A percentile compares a stretch with the other conserved stretches of the same genome.
Evolutionary conservation across 1,139 yeast genomes (phyloP).

Genomic region (Hyphopichia fennica): DNA sequence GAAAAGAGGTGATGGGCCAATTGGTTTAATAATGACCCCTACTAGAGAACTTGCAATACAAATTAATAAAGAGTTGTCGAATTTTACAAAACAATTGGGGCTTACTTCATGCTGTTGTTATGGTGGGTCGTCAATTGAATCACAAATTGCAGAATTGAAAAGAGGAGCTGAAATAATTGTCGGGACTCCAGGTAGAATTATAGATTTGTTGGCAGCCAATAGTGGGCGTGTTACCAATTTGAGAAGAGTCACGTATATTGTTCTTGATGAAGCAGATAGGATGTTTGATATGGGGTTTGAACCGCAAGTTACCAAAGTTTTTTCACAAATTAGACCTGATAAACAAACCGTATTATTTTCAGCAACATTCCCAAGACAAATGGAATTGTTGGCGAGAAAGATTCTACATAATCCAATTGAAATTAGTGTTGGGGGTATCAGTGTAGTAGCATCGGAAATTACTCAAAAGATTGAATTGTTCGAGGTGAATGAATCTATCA

Average conservation of each 20-base stretch:
- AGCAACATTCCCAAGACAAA: constrained; percentile 86
- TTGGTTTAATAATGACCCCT: constrained; percentile 82
- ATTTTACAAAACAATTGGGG: constrained; percentile 53
- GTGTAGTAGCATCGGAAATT: constrained; percentile 82
- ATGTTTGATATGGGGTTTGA: constrained; percentile 98
- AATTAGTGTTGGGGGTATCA: constrained; percentile 78
- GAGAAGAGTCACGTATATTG: constrained; percentile 71
- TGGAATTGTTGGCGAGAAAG: constrained; percentile 73
- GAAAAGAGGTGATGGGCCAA: constrained; percentile 63
- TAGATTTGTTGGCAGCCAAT: constrained; percentile 84
- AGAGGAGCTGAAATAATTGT: constrained; percentile 80
- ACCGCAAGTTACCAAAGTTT: constrained; percentile 87
- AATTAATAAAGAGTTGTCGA: constrained; percentile 65
- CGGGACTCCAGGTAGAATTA: constrained; percentile 95
- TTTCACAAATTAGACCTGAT: constrained; percentile 79
- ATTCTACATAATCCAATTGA: constrained; percentile 66
- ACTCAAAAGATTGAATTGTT: constrained; percentile 69
- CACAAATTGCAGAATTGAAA: constrained; percentile 78
- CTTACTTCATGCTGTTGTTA: constrained; percentile 74
- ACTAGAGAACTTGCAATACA: constrained; percentile 92
- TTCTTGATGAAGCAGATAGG: constrained; percentile 94
- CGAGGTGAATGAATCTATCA: constrained; percentile 12
- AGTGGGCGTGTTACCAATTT: constrained; percentile 75
- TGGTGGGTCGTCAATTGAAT: constrained; percentile 88
- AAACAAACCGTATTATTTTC: constrained; percentile 91